Conservation (phyloP, 2,329 filamentous ascomycete species). For the Aureobasidium mangrovei region DNA sequence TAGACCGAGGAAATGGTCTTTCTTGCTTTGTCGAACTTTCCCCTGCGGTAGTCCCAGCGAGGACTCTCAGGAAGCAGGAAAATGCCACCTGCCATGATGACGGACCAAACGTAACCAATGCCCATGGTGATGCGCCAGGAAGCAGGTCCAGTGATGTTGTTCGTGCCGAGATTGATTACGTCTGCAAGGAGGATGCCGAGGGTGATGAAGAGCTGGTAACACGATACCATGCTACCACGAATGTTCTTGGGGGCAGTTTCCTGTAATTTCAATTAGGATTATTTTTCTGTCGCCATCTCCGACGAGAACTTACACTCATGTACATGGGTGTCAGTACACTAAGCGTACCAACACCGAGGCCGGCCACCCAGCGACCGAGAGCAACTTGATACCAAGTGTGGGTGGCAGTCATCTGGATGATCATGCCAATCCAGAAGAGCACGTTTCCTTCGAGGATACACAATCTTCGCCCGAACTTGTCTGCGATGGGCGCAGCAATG, state of each 20-base stretch:
- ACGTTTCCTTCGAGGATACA: slow-evolving; percentile 56
- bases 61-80: slow-evolving; percentile 49
- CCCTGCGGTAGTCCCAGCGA: slow-evolving; percentile 50
- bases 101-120: slow-evolving; percentile 48
- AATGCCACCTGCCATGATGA: slow-evolving; percentile 47
- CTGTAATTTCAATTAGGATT: slow-evolving; percentile 16
- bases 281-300: slow-evolving; percentile 28
- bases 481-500: slow-evolving; percentile 51
- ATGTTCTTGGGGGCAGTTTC: slow-evolving; percentile 58
- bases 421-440: slow-evolving; percentile 55
- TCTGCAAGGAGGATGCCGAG: slow-evolving; percentile 52
- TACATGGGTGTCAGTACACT: slow-evolving; percentile 61
- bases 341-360: slow-evolving; percentile 55
- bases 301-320: slow-evolving; percentile 35
- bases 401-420: slow-evolving; percentile 55
- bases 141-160: slow-evolving; percentile 37
- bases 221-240: slow-evolving; percentile 53
- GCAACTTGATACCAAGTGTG: slow-evolving; percentile 56
- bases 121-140: slow-evolving; percentile 59
- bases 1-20: slow-evolving; percentile 46
- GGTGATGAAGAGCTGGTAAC: slow-evolving; percentile 62
- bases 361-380: slow-evolving; percentile 56
- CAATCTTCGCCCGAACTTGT: slow-evolving; percentile 51
- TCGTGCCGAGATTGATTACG: slow-evolving; percentile 52
- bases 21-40: slow-evolving; percentile 43